These are phyloP conservation scores for Cadophora sp. DNA, from an alignment of 2,329 filamentous ascomycete species.

Conservation along the genomic window DNA sequence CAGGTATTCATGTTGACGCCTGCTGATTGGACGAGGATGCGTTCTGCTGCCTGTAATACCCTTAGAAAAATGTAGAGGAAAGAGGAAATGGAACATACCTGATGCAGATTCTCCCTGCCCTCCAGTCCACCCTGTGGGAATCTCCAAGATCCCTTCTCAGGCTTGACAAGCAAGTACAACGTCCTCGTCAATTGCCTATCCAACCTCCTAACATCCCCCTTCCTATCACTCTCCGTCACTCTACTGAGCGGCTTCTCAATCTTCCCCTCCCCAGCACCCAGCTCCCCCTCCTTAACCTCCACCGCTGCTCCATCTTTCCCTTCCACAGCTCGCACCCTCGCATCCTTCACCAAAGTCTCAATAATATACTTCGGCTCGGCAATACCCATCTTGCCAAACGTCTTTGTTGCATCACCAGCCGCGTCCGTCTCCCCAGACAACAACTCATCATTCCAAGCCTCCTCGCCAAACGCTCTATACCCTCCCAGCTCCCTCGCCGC, in stretches of 20 bases:
- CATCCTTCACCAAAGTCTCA: constrained; percentile 62
- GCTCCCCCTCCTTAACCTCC: constrained; percentile 57
- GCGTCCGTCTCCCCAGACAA: constrained; percentile 67
- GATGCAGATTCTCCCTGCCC: constrained; percentile 77
- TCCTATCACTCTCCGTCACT: constrained; percentile 78
- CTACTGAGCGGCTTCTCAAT: constrained; percentile 75
- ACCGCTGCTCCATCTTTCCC: constrained; percentile 73
- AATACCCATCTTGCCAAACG: constrained; percentile 64
- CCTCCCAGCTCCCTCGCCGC: constrained; percentile 84
- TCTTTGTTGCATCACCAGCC: constrained; percentile 60
- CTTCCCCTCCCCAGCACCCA: constrained; percentile 65
- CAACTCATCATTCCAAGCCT: constrained; percentile 92
- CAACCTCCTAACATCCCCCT: constrained; percentile 77
- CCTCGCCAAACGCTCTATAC: constrained; percentile 75
- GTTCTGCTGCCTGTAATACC: constrained; percentile 76
- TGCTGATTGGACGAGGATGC: constrained; percentile 77
- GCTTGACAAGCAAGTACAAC: constrained; percentile 85
- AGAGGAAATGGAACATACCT: constrained; percentile 63
- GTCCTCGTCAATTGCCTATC: constrained; percentile 82
- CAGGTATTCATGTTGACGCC: constrained; percentile 99
- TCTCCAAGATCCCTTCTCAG: constrained; percentile 74
- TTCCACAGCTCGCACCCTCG: constrained; percentile 35
- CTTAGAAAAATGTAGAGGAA: constrained; percentile 18
- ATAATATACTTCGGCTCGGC: constrained; percentile 55
- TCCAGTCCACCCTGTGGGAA: constrained; percentile 79